A percentile compares a stretch with the other conserved stretches of the same genome.
Conservation (phyloP, 2,329 filamentous ascomycete species). For the Penicillium sp. region DNA sequence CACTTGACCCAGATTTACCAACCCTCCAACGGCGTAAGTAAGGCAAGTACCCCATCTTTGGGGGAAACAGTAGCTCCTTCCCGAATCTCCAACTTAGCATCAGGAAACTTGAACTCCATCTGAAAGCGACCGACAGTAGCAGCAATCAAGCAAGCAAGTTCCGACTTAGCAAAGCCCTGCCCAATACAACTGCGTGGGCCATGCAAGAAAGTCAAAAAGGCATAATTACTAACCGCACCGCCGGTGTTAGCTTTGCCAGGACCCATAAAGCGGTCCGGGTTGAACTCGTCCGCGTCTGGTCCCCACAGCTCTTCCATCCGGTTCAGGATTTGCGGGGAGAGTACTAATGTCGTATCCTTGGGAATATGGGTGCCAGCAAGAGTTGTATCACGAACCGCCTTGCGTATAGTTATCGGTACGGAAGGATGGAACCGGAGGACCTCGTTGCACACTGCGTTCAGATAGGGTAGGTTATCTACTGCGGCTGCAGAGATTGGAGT, state of each 20-base stretch:
- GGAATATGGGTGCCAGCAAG: constrained; percentile 65
- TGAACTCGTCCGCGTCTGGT: constrained; percentile 68
- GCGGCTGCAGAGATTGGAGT: constrained; percentile 61
- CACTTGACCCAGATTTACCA: constrained; percentile 18
- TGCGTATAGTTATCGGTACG: constrained; percentile 68
- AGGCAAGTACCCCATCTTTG: constrained; percentile 68
- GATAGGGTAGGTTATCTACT: constrained; percentile 72
- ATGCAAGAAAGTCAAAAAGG: constrained; percentile 78
- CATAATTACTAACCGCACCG: constrained; percentile 72
- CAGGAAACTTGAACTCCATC: constrained; percentile 62
- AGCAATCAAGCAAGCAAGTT: constrained; percentile 81
- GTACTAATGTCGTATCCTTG: constrained; percentile 65
- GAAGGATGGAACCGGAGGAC: constrained; percentile 70
- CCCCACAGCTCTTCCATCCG: constrained; percentile 71
- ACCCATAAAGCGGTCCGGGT: constrained; percentile 72
- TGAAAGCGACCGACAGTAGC: constrained; percentile 72
- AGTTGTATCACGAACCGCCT: constrained; percentile 63
- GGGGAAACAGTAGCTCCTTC: constrained; percentile 71
- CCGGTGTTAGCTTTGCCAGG: constrained; percentile 58
- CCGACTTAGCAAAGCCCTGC: constrained; percentile 72
- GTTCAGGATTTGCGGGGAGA: constrained; percentile 68
- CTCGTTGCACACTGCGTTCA: constrained; percentile 76
- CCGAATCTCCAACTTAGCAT: constrained; percentile 62
- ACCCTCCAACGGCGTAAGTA: constrained; percentile 50
- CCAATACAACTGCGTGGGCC: constrained; percentile 86